These are phyloP conservation scores for Zelopaecilomyces penicillatus DNA, from an alignment of 2,329 filamentous ascomycete species.

Conservation along the genomic window DNA sequence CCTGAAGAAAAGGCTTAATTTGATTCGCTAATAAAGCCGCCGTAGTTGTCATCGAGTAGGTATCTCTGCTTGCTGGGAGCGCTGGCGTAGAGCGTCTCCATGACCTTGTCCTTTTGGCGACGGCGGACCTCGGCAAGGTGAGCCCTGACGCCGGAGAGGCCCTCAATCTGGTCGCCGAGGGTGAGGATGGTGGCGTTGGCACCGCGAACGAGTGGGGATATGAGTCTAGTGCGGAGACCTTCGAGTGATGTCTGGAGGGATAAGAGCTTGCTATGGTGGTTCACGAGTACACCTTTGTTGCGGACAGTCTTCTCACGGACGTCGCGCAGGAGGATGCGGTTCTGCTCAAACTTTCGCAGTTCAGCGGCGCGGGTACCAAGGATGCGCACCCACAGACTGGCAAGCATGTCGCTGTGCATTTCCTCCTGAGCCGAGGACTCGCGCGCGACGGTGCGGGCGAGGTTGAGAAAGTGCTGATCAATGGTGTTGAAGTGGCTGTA, in stretches of 20 bases:
- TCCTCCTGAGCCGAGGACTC: conserved; percentile 77
- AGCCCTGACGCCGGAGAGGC: conserved; percentile 69
- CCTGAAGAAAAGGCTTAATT: background rate
- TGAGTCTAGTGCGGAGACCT: conserved; percentile 71
- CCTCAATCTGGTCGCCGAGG: conserved; percentile 77
- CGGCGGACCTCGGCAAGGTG: conserved; percentile 70
- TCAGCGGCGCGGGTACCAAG: conserved; percentile 67
- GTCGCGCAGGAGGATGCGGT: conserved; percentile 67
- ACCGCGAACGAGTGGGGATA: conserved; percentile 72
- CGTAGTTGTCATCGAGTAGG: conserved; percentile 2
- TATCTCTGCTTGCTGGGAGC: conserved; percentile 17
- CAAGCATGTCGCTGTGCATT: conserved; percentile 71
- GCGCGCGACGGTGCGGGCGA: conserved; percentile 76
- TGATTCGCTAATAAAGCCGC: conserved; percentile 4
- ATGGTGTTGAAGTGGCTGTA: conserved; percentile 89
- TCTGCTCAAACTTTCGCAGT: conserved; percentile 87
- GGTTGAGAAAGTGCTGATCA: conserved; percentile 81
- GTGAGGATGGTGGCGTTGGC: conserved; percentile 60
- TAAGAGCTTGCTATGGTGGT: conserved; percentile 77
- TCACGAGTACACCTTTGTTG: conserved; percentile 79
- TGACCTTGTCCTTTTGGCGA: conserved; percentile 72
- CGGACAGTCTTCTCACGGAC: conserved; percentile 75
- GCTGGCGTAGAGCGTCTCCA: conserved; percentile 67
- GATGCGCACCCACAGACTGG: conserved; percentile 76
- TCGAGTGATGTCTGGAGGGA: conserved; percentile 82